Conservation (phyloP, 805 yeast species). For the Cyberlindnera japonica region DNA sequence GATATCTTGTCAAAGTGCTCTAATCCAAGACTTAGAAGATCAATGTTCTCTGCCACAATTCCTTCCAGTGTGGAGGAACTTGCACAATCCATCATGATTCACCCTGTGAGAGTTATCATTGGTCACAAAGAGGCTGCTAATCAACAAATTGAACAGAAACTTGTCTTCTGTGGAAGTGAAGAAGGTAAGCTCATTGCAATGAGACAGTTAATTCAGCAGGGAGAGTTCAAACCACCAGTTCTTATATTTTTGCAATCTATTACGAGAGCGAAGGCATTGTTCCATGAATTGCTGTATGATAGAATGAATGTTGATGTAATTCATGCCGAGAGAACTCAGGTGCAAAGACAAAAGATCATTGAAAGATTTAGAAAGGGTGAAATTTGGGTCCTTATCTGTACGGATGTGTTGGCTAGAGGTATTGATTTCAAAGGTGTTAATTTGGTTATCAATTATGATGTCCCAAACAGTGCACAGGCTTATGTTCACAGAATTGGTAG, state of each 20-base stretch:
- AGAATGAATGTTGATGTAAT: constrained; percentile 91
- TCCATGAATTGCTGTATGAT: constrained; percentile 89
- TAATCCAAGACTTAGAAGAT: constrained; percentile 47
- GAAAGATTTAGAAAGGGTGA: constrained; percentile 86
- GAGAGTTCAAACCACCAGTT: constrained; percentile 89
- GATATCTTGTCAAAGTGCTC: constrained; percentile 54
- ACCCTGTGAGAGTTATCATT: constrained; percentile 75
- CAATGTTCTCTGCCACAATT: constrained; percentile 92
- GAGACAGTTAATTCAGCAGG: constrained; percentile 78
- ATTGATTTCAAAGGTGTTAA: constrained; percentile 96
- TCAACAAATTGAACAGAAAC: constrained; percentile 71
- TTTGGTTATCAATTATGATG: constrained; percentile 92
- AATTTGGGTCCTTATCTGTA: constrained; percentile 93
- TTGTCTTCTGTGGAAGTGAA: constrained; percentile 87
- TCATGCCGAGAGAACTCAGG: constrained; percentile 89
- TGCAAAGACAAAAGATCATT: constrained; percentile 81
- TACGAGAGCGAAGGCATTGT: constrained; percentile 90
- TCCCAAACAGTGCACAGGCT: constrained; percentile 89
- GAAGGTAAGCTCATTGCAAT: constrained; percentile 93
- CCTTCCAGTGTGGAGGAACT: constrained; percentile 90
- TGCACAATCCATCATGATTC: constrained; percentile 76
- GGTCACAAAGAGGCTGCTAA: constrained; percentile 96
- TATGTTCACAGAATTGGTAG: constrained; percentile 98
- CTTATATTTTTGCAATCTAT: constrained; percentile 89
- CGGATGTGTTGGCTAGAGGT: constrained; percentile 96